phyloP scores from a whole-genome alignment of 805 yeast species.

The Sporopachydermia lactativora region DNA sequence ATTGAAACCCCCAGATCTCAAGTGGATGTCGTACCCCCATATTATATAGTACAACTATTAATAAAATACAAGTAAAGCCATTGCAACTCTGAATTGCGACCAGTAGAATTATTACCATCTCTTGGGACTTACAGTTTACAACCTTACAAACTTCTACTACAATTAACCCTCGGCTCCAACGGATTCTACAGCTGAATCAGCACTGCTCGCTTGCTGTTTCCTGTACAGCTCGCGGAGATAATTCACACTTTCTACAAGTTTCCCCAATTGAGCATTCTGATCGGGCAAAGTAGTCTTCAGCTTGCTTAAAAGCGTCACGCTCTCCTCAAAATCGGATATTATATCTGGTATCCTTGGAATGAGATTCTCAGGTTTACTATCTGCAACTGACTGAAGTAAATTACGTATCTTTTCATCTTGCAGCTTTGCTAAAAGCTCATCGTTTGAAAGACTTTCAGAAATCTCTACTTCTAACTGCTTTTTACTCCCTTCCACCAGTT shows the following conservation, averaged over 20 bases:
- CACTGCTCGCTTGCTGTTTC: slow-evolving; percentile 7
- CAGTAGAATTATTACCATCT: too few relatives aligned
- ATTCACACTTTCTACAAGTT: not conserved
- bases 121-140: too few relatives aligned
- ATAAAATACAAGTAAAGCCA: too few relatives aligned
- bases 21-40: too few relatives aligned
- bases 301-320: not conserved
- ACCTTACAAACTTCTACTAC: too few relatives aligned
- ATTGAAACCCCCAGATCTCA: too few relatives aligned
- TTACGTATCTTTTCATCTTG: not conserved
- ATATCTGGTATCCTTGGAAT: not conserved
- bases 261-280: not conserved
- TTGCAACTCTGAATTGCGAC: too few relatives aligned
- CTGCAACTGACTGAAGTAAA: not conserved
- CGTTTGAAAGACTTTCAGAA: slow-evolving; percentile 20
- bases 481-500: slow-evolving; percentile 16
- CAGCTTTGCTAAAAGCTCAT: slow-evolving; percentile 10
- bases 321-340: not conserved
- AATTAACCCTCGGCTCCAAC: too few relatives aligned
- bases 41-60: too few relatives aligned
- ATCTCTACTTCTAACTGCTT: slow-evolving; percentile 24
- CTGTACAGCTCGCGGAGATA: slow-evolving; percentile 3
- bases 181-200: too few relatives aligned
- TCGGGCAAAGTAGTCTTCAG: not conserved
- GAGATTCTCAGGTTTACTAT: not conserved